Evolutionary conservation across 768 basidiomycete genomes (phyloP).

Genomic region (Tylopilus felleus): DNA sequence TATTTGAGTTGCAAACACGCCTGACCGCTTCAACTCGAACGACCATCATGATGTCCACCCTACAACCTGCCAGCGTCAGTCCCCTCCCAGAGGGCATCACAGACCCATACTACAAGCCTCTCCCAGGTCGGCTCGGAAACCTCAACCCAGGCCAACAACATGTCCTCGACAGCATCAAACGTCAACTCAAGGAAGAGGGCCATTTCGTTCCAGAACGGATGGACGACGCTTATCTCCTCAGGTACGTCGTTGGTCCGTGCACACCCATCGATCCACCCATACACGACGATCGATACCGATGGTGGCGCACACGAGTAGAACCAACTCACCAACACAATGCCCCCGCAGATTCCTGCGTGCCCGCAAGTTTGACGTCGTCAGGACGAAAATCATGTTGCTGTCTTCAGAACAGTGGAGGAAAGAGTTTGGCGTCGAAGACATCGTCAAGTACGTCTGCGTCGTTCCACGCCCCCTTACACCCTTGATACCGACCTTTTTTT

Average conservation of each 20-base stretch:
- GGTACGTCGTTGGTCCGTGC: slow-evolving; percentile 37
- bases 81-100: slow-evolving; percentile 57
- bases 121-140: slow-evolving; percentile 78
- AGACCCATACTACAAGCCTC: slow-evolving; percentile 61
- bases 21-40: not conserved
- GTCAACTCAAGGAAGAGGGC: slow-evolving; percentile 58
- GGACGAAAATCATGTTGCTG: slow-evolving; percentile 82
- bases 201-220: slow-evolving; percentile 60
- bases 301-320: not conserved
- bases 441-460: slow-evolving; percentile 51
- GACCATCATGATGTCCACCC: slow-evolving; percentile 26
- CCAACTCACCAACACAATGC: not conserved
- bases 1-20: slow-evolving; percentile 15
- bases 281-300: slow-evolving; percentile 16
- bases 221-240: slow-evolving; percentile 67
- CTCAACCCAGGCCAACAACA: slow-evolving; percentile 59
- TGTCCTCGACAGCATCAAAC: slow-evolving; percentile 65
- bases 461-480: too few relatives aligned
- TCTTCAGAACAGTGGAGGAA: slow-evolving; percentile 86
- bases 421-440: slow-evolving; percentile 76
- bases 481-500: not conserved
- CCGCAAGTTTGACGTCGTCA: slow-evolving; percentile 82
- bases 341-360: slow-evolving; percentile 79
- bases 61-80: slow-evolving; percentile 47
- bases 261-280: not conserved